phyloP scores from a whole-genome alignment of 2,329 filamentous ascomycete genomes.

The Fusarium nygamai region DNA sequence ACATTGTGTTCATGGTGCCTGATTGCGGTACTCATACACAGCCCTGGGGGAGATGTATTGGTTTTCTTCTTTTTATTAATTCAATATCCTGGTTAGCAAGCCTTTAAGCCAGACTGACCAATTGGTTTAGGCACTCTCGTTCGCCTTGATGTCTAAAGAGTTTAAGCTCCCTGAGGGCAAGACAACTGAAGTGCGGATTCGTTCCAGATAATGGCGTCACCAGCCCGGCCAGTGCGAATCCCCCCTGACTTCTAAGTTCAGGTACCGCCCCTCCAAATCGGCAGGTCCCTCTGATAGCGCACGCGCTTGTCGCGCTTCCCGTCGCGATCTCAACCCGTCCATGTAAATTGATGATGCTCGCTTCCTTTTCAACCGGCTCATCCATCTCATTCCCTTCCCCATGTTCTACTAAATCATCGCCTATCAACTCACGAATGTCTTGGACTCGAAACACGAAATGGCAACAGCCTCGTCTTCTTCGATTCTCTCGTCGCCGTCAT shows the following conservation, averaged over 20 bases:
- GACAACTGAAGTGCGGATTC: neutral
- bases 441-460: conserved; percentile 31
- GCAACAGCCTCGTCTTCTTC: conserved; percentile 34
- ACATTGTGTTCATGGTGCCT: neutral
- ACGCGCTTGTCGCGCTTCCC: conserved; percentile 29
- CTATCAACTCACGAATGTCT: conserved; percentile 21
- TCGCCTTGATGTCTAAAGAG: neutral
- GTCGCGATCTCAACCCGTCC: conserved; percentile 16
- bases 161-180: neutral
- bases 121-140: neutral
- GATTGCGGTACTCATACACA: neutral
- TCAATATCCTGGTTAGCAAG: neutral
- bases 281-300: conserved; percentile 15
- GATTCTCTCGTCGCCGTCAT: conserved; percentile 45
- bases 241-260: neutral
- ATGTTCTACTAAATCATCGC: neutral
- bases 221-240: conserved; percentile 21
- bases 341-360: conserved; percentile 32
- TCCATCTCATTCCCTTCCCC: neutral
- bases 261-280: conserved; percentile 27
- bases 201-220: conserved; percentile 18
- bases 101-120: neutral
- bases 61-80: neutral
- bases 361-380: neutral
- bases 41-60: neutral